Conservation (phyloP, 352 stramenopile species). For the Peronospora destructor region DNA sequence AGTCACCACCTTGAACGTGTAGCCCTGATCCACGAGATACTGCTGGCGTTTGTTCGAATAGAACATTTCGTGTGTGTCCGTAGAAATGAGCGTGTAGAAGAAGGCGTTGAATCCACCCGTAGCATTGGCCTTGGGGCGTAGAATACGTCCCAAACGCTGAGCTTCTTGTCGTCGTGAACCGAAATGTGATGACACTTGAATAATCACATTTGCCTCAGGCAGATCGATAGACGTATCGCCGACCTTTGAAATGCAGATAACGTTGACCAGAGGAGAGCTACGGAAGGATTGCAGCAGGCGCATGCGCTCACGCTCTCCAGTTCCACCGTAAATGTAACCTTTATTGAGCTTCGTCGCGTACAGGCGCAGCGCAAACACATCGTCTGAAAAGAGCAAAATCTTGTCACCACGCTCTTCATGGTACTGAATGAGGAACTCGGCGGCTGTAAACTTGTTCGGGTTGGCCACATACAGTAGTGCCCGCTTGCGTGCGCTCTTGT, state of each 20-base stretch:
- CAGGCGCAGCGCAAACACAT: constrained; percentile 93
- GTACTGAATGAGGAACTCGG: constrained; percentile 95
- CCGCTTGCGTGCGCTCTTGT: constrained; percentile 83
- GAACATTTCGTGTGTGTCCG: constrained; percentile 99
- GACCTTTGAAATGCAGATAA: constrained; percentile 91
- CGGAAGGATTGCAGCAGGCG: constrained; percentile 80
- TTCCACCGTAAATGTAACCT: constrained; percentile 95
- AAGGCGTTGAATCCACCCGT: constrained; percentile 98
- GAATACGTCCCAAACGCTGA: constrained; percentile 97
- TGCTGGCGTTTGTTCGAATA: constrained; percentile 99
- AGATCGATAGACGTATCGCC: constrained; percentile 99
- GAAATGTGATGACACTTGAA: constrained; percentile 98
- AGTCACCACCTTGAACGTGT: constrained; percentile 99
- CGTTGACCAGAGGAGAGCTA: constrained; percentile 78
- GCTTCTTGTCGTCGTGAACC: constrained; percentile 98
- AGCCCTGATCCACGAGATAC: constrained; percentile 99
- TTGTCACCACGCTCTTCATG: constrained; percentile 97
- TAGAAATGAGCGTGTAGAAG: constrained; percentile 99
- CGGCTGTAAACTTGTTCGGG: constrained; percentile 95
- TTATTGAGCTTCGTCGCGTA: constrained; percentile 91
- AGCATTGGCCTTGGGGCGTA: constrained; percentile 94
- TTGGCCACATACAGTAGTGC: constrained; percentile 99
- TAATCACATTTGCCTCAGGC: constrained; percentile 99
- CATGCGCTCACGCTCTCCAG: constrained; percentile 89
- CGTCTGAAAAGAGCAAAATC: constrained; percentile 99